phyloP scores from a whole-genome alignment of 345 rosid genomes.

The Melaleuca quinquenervia region DNA sequence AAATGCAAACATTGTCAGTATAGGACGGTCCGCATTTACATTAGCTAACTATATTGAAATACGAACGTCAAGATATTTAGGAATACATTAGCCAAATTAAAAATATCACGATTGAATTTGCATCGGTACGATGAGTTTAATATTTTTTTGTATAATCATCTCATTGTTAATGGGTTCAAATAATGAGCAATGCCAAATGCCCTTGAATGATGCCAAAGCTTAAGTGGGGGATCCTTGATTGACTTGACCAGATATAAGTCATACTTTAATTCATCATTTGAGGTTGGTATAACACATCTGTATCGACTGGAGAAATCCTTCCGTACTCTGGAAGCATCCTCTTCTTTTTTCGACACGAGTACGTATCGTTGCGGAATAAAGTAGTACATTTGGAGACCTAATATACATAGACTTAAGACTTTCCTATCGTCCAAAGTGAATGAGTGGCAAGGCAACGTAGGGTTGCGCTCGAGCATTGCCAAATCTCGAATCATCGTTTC shows the following conservation, averaged over 20 bases:
- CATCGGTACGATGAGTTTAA: background rate
- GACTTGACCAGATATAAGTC: background rate
- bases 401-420: too few relatives aligned
- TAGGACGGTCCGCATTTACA: fast-evolving
- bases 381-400: background rate
- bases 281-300: background rate
- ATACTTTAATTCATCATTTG: background rate
- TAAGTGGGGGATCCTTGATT: background rate
- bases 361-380: fast-evolving
- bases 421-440: background rate
- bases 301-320: background rate
- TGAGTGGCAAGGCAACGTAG: background rate
- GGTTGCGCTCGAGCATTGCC: background rate
- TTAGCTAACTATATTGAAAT: fast-evolving
- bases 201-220: background rate
- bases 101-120: background rate
- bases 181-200: background rate
- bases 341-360: background rate
- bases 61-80: background rate
- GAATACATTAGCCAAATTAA: background rate
- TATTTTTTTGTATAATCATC: background rate
- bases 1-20: background rate
- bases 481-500: background rate
- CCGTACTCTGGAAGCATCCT: background rate
- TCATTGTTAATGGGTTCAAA: background rate